Conservation (phyloP, 768 basidiomycete genomes). For the Trametes villosa region DNA sequence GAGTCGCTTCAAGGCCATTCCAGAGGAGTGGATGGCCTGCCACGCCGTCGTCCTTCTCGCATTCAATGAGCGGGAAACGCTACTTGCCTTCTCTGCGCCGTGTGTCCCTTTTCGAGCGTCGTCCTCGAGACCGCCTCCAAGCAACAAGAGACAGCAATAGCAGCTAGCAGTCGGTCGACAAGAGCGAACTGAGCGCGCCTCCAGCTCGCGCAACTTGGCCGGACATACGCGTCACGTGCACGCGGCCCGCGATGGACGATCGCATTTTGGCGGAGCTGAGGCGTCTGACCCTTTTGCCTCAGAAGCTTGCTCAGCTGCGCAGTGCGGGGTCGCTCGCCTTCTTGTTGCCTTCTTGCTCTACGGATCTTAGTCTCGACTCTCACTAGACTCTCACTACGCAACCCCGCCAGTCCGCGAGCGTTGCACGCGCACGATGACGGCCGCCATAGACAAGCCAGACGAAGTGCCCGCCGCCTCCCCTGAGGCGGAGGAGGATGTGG, state of each 20-base stretch:
- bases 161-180: background rate
- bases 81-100: background rate
- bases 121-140: background rate
- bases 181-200: no score
- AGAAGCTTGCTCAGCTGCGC: constrained; percentile 8
- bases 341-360: background rate
- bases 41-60: background rate
- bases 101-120: background rate
- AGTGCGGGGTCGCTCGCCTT: background rate
- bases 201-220: no score
- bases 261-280: constrained; percentile 9
- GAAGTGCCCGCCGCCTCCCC: constrained; percentile 26
- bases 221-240: constrained; percentile 6
- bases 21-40: no score
- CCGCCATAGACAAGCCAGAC: constrained; percentile 23
- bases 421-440: constrained; percentile 15
- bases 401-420: background rate
- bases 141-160: background rate
- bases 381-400: constrained; percentile 8
- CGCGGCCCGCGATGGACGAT: background rate
- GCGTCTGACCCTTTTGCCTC: constrained; percentile 5
- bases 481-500: constrained; percentile 31
- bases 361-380: background rate
- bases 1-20: no score
- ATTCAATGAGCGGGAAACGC: background rate